Base-by-base conservation (phyloP, 2,329 filamentous ascomycete genomes). In the Thyridium curvatum region DNA sequence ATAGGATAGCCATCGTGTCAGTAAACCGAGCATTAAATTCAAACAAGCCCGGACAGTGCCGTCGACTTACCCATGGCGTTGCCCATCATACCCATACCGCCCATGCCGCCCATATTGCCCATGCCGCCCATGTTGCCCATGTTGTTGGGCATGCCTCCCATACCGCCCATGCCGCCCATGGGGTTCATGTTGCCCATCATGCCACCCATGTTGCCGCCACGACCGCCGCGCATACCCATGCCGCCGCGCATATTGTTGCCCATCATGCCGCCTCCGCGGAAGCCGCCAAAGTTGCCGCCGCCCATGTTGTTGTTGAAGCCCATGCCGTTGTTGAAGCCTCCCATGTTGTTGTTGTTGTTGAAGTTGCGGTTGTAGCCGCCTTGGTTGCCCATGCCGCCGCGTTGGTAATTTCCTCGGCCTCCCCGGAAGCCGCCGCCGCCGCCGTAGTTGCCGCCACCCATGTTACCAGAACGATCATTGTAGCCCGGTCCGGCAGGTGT, bases 61-160 rank as follows among this genome's bases (percentile, higher is more conserved):
- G 17, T 42, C 38, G 46, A 60, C 74, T 68, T 74, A 60, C 76
- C 74, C 76, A 80, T 81, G 28, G 68, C 71, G 26, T 64, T 68
- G 16, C 64, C 61, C 69, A 72, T 74, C 51, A 60, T 60, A 30
- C 56, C 61, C 63, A 71, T 71, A 30, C 52, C 53, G 62, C 69
- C 71, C 62, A 72, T 71, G 9, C 69, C 71, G 14, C 69, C 73
- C 75, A 84, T 69, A 45, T 64, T 26, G 21, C 66, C 46, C 47
- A 49, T 77, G 39, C 63, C 66, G 29, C 65, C 73, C 66, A 71
- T 65, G 4, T 58, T 65, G 38, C 56, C 51, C 59, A 65, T 62
- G 8, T 46, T 52, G 10, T 46, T n/a, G n/a, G n/a, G 50, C 61
- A 71, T 66, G 32, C 60, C 64, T 26, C 59, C 62, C 57, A 56